phyloP scores from a whole-genome alignment of 73 alveolate species.

The Uronychia binucleata region DNA sequence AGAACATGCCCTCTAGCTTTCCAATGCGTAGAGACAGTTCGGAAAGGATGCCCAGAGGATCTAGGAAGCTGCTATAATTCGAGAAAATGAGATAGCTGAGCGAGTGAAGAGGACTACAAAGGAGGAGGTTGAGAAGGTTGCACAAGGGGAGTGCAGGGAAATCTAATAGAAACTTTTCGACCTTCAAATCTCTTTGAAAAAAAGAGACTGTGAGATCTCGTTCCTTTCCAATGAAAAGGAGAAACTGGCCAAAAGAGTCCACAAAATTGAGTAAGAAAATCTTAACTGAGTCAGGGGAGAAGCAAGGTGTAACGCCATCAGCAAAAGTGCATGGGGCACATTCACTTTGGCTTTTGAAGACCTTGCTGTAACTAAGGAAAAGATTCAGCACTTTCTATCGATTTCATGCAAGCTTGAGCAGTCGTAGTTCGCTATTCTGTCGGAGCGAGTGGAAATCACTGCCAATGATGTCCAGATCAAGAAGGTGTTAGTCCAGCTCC shows the following conservation, averaged over 20 bases:
- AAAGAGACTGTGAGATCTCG: background rate
- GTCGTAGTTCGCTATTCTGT: background rate
- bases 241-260: no score
- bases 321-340: slow-evolving; percentile 11
- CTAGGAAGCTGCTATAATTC: background rate
- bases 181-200: background rate
- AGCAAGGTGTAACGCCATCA: background rate
- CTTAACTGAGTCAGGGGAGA: background rate
- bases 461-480: slow-evolving; percentile 1
- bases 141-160: no score
- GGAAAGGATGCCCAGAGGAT: background rate
- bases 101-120: background rate
- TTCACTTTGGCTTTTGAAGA: slow-evolving; percentile 26
- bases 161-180: background rate
- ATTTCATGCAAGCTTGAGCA: slow-evolving; percentile 1
- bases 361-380: background rate
- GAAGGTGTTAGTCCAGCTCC: slow-evolving; percentile 3
- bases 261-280: no score
- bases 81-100: background rate
- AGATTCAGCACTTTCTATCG: slow-evolving; percentile 9
- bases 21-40: background rate
- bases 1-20: background rate
- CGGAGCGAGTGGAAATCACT: background rate
- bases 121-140: no score
- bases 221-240: background rate